phyloP scores from a whole-genome alignment of 208 protist genomes.

The Balamuthia mandrillaris region DNA sequence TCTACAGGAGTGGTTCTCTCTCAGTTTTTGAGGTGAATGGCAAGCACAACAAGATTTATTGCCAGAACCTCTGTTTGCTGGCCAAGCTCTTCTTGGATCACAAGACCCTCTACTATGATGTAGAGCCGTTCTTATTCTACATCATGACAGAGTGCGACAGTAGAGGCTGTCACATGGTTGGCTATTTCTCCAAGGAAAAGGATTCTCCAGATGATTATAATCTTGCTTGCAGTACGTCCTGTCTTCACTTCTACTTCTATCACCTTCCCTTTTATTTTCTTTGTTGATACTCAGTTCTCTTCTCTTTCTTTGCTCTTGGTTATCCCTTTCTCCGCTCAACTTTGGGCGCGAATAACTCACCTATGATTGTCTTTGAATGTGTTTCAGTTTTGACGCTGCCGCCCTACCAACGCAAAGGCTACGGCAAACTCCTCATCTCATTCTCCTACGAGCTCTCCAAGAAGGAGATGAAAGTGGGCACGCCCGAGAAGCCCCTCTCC shows the following conservation, averaged over 20 bases:
- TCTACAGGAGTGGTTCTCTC: slow-evolving; percentile 78
- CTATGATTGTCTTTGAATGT: too few relatives aligned
- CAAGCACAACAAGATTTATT: slow-evolving; percentile 93
- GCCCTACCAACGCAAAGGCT: slow-evolving; percentile 86
- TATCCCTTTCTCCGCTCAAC: too few relatives aligned
- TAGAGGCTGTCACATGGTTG: slow-evolving; percentile 89
- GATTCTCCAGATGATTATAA: slow-evolving; percentile 94
- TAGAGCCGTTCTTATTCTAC: slow-evolving; percentile 99
- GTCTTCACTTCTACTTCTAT: too few relatives aligned
- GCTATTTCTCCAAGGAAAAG: slow-evolving; percentile 99
- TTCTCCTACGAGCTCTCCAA: slow-evolving; percentile 95
- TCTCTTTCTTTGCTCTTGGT: too few relatives aligned
- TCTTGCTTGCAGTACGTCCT: slow-evolving; percentile 98
- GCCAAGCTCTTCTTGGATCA: slow-evolving; percentile 99
- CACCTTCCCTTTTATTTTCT: too few relatives aligned
- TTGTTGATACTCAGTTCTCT: too few relatives aligned
- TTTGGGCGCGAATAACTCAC: too few relatives aligned
- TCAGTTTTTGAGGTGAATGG: slow-evolving; percentile 94
- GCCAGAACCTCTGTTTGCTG: slow-evolving; percentile 96
- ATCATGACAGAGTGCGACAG: slow-evolving; percentile 90
- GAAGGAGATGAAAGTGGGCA: slow-evolving; percentile 89
- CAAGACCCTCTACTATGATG: slow-evolving; percentile 99
- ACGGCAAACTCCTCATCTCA: slow-evolving; percentile 96
- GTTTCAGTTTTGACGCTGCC: slow-evolving; percentile 97
- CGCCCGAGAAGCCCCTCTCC: slow-evolving; percentile 97